Evolutionary conservation across 2,329 filamentous ascomycete species (phyloP).

Genomic region (Trichoderma afroharzianum): DNA sequence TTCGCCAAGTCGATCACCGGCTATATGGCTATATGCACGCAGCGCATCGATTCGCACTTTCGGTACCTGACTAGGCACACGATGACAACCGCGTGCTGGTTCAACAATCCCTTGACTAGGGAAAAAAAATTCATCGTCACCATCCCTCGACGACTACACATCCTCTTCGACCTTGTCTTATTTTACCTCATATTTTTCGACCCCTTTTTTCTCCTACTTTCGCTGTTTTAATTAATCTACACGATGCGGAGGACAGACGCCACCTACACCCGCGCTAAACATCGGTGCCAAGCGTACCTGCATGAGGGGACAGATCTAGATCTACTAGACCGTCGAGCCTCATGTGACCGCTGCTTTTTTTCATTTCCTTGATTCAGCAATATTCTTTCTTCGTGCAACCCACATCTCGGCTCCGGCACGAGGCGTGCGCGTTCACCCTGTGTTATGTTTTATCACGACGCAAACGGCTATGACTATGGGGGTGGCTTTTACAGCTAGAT

Average conservation of each 20-base stretch:
- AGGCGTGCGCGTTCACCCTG: background rate
- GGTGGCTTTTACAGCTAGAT: constrained; percentile 1
- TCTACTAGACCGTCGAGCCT: background rate
- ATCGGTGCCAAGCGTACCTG: background rate
- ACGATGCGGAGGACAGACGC: background rate
- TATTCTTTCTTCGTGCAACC: background rate
- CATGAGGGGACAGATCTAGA: constrained; percentile 13
- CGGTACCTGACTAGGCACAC: background rate
- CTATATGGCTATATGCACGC: constrained; percentile 4
- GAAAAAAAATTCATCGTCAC: background rate
- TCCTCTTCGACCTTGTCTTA: background rate
- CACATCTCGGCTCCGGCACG: background rate
- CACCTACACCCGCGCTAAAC: background rate
- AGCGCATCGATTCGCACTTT: background rate
- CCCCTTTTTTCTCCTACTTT: background rate
- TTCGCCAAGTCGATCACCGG: constrained; percentile 11
- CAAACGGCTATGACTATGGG: constrained; percentile 12
- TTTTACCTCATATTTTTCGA: background rate
- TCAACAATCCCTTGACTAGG: background rate
- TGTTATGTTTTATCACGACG: constrained; percentile 14
- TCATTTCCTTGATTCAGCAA: background rate
- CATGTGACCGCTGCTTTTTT: background rate
- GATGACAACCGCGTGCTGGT: background rate
- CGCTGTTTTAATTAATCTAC: background rate
- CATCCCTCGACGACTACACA: background rate